Evolutionary conservation across 2,329 filamentous ascomycete species (phyloP).

Genomic region (Sarocladium strictum): DNA sequence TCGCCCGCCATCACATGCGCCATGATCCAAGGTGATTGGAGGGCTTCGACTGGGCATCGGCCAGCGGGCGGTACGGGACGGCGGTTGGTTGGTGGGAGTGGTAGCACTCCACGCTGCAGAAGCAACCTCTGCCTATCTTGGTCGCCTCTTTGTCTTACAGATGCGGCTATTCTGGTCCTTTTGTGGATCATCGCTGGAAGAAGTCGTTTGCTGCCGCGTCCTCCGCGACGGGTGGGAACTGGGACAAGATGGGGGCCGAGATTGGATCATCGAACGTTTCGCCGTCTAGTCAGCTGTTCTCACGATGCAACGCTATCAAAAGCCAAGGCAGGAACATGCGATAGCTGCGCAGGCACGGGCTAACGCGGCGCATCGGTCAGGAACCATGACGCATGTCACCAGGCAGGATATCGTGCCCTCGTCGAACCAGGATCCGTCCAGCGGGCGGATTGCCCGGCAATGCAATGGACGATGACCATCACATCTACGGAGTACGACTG

Average conservation of each 20-base stretch:
- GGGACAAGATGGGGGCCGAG: not conserved
- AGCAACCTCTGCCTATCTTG: not conserved
- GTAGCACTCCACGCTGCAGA: not conserved
- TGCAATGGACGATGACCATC: not conserved
- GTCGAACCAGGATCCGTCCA: not conserved
- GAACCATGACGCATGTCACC: conserved; percentile 2
- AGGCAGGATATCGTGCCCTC: not conserved
- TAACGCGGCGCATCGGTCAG: not conserved
- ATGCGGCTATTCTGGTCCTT: not conserved
- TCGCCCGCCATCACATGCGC: conserved; percentile 4
- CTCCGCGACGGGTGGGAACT: conserved; percentile 3
- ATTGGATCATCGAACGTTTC: not conserved
- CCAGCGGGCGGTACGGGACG: not conserved
- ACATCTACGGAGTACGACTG: no score
- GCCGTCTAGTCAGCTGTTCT: not conserved
- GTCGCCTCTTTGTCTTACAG: not conserved
- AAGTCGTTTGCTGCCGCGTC: conserved; percentile 3
- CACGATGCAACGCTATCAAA: not conserved
- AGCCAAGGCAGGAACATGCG: not conserved
- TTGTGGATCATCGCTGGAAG: not conserved
- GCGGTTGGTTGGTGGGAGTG: conserved; percentile 7
- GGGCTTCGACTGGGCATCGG: not conserved
- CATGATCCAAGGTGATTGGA: not conserved
- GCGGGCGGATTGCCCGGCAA: no score
- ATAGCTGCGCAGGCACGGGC: not conserved